Evolutionary conservation across 805 yeast species (phyloP).

Genomic region (Kodamaea neixiangensis): DNA sequence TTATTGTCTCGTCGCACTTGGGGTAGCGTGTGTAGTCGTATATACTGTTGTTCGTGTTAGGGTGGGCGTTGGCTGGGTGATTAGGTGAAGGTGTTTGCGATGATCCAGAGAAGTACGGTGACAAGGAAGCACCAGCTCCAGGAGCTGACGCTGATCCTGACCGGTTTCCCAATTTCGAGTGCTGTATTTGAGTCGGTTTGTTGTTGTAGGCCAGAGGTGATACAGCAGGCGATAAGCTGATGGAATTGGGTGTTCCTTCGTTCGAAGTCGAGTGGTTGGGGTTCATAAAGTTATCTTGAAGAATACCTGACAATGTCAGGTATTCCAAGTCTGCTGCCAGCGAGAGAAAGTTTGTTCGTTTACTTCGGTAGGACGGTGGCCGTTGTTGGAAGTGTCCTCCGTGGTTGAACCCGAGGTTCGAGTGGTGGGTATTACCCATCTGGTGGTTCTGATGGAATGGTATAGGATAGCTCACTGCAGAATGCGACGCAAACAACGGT

Average conservation of each 20-base stretch:
- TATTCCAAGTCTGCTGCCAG: constrained; percentile 75
- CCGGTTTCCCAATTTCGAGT: constrained; percentile 6
- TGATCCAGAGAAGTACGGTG: constrained; percentile 8
- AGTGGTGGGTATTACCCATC: neutral
- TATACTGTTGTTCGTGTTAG: constrained; percentile 6
- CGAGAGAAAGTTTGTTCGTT: constrained; percentile 55
- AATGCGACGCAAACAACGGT: constrained; percentile 7
- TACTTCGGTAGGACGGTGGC: constrained; percentile 6
- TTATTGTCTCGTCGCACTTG: constrained; percentile 57
- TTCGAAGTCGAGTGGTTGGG: constrained; percentile 30
- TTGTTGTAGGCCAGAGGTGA: constrained; percentile 32
- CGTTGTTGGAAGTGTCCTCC: constrained; percentile 1
- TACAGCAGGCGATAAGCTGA: constrained; percentile 35
- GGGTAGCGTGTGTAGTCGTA: constrained; percentile 33
- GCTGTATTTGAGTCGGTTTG: constrained; percentile 16
- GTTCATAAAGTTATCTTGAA: constrained; percentile 47
- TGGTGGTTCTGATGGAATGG: neutral
- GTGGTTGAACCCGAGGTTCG: neutral
- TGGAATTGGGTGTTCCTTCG: constrained; percentile 42
- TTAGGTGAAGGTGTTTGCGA: constrained; percentile 21
- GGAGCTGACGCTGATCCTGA: neutral
- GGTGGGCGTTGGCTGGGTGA: neutral
- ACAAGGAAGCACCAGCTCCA: neutral
- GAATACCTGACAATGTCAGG: constrained; percentile 64
- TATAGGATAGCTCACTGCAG: constrained; percentile 1